phyloP scores from a whole-genome alignment of 2,329 filamentous ascomycete genomes.

The Neofusicoccum kwambonambiense region DNA sequence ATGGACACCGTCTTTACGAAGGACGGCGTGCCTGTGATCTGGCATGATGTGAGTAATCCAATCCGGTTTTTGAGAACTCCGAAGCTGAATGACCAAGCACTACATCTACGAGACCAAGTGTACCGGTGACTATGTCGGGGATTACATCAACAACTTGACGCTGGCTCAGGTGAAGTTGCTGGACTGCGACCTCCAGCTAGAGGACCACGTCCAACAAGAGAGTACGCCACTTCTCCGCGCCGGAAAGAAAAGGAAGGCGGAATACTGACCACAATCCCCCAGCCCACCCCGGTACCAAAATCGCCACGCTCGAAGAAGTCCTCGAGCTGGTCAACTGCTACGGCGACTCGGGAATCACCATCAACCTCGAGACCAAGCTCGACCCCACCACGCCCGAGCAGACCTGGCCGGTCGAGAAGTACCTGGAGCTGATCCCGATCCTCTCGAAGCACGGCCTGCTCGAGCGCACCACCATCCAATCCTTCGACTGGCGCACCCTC shows the following conservation, averaged over 20 bases:
- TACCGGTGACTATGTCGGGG: conserved; percentile 22
- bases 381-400: conserved; percentile 24
- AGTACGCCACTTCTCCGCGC: neutral
- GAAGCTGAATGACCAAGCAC: conserved; percentile 13
- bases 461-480: conserved; percentile 24
- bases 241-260: too few relatives aligned
- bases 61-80: too few relatives aligned
- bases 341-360: conserved; percentile 22
- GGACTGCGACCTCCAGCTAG: conserved; percentile 24
- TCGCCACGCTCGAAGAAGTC: conserved; percentile 26
- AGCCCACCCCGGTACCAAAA: conserved; percentile 23
- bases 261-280: neutral
- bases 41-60: conserved; percentile 22
- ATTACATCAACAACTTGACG: conserved; percentile 26
- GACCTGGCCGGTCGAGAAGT: conserved; percentile 23
- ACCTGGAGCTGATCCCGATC: conserved; percentile 25
- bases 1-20: conserved; percentile 29
- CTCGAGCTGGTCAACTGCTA: conserved; percentile 27
- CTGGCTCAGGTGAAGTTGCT: conserved; percentile 26
- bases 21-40: conserved; percentile 26
- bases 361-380: conserved; percentile 29
- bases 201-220: conserved; percentile 20
- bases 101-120: conserved; percentile 24
- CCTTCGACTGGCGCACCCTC: conserved; percentile 27
- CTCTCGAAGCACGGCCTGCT: conserved; percentile 22